These are phyloP conservation scores for Fusarium dlaminii DNA, from an alignment of 2,329 filamentous ascomycete genomes.

Conservation along the genomic window DNA sequence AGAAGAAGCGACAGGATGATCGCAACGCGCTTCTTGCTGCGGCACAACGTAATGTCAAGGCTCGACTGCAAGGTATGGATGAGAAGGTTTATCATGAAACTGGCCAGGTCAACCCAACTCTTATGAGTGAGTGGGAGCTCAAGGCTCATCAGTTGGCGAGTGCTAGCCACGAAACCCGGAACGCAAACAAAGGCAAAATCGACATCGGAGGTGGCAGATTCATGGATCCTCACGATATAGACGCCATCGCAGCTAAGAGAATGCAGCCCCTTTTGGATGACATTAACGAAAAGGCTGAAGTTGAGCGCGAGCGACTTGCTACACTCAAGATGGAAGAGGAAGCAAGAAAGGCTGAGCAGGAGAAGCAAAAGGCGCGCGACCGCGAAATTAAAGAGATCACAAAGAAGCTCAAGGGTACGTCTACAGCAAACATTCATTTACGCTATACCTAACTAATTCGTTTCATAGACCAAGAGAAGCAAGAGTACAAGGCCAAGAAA, in stretches of 20 bases:
- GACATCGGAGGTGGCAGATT: slow-evolving; percentile 84
- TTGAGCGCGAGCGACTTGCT: slow-evolving; percentile 72
- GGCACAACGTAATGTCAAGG: slow-evolving; percentile 87
- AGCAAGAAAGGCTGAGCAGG: slow-evolving; percentile 62
- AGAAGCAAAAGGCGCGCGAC: slow-evolving; percentile 59
- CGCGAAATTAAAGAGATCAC: slow-evolving; percentile 63
- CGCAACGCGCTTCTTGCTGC: slow-evolving; percentile 78
- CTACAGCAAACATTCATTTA: neutral
- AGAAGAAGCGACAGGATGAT: slow-evolving; percentile 78
- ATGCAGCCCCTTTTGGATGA: slow-evolving; percentile 87
- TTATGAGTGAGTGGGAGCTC: slow-evolving; percentile 80
- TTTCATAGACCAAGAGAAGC: slow-evolving; percentile 57
- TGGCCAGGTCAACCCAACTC: slow-evolving; percentile 74
- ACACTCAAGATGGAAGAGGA: slow-evolving; percentile 71
- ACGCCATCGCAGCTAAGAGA: slow-evolving; percentile 79
- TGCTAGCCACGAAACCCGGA: slow-evolving; percentile 69
- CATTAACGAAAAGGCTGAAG: slow-evolving; percentile 81
- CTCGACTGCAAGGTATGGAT: slow-evolving; percentile 81
- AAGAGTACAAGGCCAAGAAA: slow-evolving; percentile 47
- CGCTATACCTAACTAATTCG: slow-evolving; percentile 43
- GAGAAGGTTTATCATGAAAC: slow-evolving; percentile 80
- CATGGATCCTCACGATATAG: slow-evolving; percentile 80
- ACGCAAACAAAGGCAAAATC: slow-evolving; percentile 63
- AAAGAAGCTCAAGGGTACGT: slow-evolving; percentile 68
- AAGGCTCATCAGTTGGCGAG: slow-evolving; percentile 77